Evolutionary conservation across 176 grass and related monocot species (phyloP).

Genomic region (Oryza meyeriana): DNA sequence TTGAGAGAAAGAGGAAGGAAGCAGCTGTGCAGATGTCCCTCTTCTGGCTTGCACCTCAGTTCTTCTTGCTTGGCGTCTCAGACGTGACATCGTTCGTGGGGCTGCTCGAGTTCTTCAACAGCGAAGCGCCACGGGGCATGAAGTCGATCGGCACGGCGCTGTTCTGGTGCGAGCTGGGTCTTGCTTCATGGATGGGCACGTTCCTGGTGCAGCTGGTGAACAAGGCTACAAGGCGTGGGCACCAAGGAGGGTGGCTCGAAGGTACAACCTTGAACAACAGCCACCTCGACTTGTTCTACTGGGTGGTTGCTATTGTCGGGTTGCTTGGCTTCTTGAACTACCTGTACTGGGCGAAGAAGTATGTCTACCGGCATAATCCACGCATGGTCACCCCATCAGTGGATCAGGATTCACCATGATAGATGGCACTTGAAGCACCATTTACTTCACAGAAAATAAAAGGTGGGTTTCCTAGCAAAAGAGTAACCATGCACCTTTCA

Average conservation of each 20-base stretch:
- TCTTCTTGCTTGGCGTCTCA: slow-evolving; percentile 49
- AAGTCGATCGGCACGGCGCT: slow-evolving; percentile 61
- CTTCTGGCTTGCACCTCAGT: slow-evolving; percentile 53
- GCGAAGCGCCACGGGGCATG: slow-evolving; percentile 43
- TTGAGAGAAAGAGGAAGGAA: slow-evolving; percentile 44
- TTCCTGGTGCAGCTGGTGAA: slow-evolving; percentile 46
- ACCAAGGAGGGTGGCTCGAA: slow-evolving; percentile 57
- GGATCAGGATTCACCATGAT: background rate
- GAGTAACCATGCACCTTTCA: background rate
- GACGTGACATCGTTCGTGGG: slow-evolving; percentile 62
- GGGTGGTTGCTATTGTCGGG: slow-evolving; percentile 36
- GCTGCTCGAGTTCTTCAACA: slow-evolving; percentile 73
- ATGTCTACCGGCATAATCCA: slow-evolving; percentile 43
- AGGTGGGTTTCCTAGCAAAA: background rate
- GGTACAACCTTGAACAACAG: slow-evolving; percentile 53
- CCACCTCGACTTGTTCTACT: slow-evolving; percentile 66
- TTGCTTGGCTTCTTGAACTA: slow-evolving; percentile 59
- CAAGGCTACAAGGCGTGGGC: slow-evolving; percentile 36
- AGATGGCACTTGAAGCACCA: background rate
- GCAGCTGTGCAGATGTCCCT: slow-evolving; percentile 48
- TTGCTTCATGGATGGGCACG: slow-evolving; percentile 45
- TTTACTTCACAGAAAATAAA: background rate
- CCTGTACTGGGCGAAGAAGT: slow-evolving; percentile 61
- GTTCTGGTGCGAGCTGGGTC: slow-evolving; percentile 56
- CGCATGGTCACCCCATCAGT: background rate